These are phyloP conservation scores for Salix caprea DNA, from an alignment of 345 rosid species.

Conservation along the genomic window DNA sequence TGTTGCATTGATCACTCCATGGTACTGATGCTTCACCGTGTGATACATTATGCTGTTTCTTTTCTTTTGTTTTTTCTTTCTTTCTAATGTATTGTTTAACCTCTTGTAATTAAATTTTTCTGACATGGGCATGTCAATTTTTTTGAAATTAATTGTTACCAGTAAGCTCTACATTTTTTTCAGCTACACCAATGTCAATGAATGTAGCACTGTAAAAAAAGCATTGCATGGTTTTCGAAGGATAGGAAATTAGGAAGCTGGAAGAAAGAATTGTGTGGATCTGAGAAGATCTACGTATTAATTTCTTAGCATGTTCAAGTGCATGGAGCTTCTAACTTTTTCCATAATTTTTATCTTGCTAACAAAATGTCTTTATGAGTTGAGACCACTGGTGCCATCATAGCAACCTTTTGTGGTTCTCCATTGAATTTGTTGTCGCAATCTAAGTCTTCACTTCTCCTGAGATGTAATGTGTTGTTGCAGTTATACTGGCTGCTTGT, in stretches of 20 bases:
- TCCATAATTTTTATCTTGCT: neutral
- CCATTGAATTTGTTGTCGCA: neutral
- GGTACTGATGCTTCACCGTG: slow-evolving; percentile 41
- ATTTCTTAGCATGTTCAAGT: neutral
- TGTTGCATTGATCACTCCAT: slow-evolving; percentile 91
- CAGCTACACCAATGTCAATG: neutral
- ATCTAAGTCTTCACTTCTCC: neutral
- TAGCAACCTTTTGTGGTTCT: neutral
- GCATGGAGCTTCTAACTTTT: neutral
- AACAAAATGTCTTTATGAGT: neutral
- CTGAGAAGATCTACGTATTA: neutral
- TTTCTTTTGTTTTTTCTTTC: neutral
- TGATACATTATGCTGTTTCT: neutral
- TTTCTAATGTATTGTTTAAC: neutral
- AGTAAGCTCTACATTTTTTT: neutral
- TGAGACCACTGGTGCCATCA: neutral
- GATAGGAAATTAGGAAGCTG: neutral
- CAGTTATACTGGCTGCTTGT: neutral
- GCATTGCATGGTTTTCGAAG: neutral
- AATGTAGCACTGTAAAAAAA: neutral
- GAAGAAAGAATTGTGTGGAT: neutral
- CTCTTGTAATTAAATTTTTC: neutral
- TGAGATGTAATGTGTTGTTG: too few species aligned
- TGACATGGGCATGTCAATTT: neutral
- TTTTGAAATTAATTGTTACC: neutral